A percentile compares a stretch with the other conserved stretches of the same genome.
These are phyloP conservation scores for Mortierella sp. DNA, from an alignment of 371 early-diverging fungal species.

Conservation along the genomic window DNA sequence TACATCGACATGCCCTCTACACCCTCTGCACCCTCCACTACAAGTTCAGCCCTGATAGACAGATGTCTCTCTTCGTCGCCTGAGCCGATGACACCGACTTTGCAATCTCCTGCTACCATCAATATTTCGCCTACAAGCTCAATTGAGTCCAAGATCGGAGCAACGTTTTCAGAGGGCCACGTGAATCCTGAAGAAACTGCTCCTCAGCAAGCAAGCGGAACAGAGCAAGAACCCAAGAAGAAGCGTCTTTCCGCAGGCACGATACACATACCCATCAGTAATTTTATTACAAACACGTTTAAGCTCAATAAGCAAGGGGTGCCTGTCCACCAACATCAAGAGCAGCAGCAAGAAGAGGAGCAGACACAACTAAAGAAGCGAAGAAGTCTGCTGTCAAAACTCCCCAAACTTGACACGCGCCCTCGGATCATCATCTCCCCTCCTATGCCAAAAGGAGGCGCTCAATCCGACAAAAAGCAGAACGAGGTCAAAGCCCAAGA, in stretches of 20 bases:
- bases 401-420: slow-evolving; percentile 38
- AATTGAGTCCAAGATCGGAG: slow-evolving; percentile 14
- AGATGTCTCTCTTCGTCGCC: slow-evolving; percentile 12
- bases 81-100: slow-evolving; percentile 10
- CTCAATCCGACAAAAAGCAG: background rate
- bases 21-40: slow-evolving; percentile 19
- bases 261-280: slow-evolving; percentile 29
- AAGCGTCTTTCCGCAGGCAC: slow-evolving; percentile 36
- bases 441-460: background rate
- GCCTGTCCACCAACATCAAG: slow-evolving; percentile 1
- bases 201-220: background rate
- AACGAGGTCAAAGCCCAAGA: background rate
- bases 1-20: slow-evolving; percentile 14
- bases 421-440: slow-evolving; percentile 19
- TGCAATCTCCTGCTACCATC: background rate
- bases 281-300: slow-evolving; percentile 38
- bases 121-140: slow-evolving; percentile 5
- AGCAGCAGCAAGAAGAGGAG: background rate
- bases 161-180: slow-evolving; percentile 5
- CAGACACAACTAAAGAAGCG: slow-evolving; percentile 16
- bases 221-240: slow-evolving; percentile 7
- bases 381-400: slow-evolving; percentile 24
- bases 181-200: slow-evolving; percentile 1
- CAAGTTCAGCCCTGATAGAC: background rate
- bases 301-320: slow-evolving; percentile 12